phyloP scores from a whole-genome alignment of 2,329 filamentous ascomycete genomes.

The Chrysoporthe cubensis region DNA sequence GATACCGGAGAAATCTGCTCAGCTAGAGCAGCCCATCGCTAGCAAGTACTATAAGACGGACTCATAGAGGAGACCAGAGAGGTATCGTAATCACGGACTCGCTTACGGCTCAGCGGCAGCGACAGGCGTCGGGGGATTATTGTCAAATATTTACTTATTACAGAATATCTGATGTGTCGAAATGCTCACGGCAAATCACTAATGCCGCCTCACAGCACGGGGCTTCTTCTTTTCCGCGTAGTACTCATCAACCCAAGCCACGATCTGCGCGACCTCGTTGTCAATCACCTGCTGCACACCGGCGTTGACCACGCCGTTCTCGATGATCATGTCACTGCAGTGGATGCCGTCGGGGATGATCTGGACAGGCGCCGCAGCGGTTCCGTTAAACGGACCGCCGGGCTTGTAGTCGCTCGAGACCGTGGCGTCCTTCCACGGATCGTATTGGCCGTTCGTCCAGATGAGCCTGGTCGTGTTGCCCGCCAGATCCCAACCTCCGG shows the following conservation, averaged over 20 bases:
- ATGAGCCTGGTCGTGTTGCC: conserved; percentile 42
- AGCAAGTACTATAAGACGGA: conserved; percentile 25
- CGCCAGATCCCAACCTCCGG: conserved; percentile 48
- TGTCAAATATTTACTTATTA: not conserved
- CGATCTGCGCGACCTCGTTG: conserved; percentile 54
- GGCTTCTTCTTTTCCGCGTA: conserved; percentile 38
- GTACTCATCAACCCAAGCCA: conserved; percentile 58
- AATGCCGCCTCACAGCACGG: not conserved
- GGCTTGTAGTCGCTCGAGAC: conserved; percentile 43
- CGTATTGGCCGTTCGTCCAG: conserved; percentile 45
- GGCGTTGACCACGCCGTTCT: conserved; percentile 55
- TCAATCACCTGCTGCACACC: conserved; percentile 55
- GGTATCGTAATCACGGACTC: not conserved
- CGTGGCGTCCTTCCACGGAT: conserved; percentile 47
- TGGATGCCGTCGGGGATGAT: conserved; percentile 43
- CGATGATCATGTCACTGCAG: conserved; percentile 44
- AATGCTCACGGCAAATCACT: not conserved
- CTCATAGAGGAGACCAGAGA: not conserved
- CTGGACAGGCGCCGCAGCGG: conserved; percentile 38
- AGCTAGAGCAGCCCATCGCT: conserved; percentile 27
- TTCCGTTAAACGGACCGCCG: conserved; percentile 43
- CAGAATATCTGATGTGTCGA: not conserved
- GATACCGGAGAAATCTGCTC: conserved; percentile 15
- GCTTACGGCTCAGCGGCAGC: not conserved
- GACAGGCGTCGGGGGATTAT: not conserved